Percentiles rank a stretch among this genome's conserved stretches.
Evolutionary conservation across 148 eudicot species (phyloP).

Genomic region (Camellia sinensis): DNA sequence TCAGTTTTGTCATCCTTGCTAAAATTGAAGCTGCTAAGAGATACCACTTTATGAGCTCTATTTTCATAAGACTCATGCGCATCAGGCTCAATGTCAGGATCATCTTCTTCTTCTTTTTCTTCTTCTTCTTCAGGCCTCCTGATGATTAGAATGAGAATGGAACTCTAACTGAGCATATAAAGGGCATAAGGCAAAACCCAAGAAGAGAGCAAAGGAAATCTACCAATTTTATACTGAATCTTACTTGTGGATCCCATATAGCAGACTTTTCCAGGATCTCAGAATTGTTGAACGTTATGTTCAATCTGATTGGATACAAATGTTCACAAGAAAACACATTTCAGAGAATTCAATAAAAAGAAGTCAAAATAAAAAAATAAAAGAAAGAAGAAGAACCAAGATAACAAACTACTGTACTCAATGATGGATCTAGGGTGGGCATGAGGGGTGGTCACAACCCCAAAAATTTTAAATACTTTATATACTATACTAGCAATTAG

Average conservation of each 20-base stretch:
- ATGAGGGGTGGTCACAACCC: too few relatives aligned
- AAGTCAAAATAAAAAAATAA: not conserved
- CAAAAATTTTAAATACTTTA: too few relatives aligned
- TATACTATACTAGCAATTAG: too few relatives aligned
- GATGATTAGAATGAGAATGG: slow-evolving; percentile 5
- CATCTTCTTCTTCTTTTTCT: slow-evolving; percentile 26
- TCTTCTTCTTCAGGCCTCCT: slow-evolving; percentile 41
- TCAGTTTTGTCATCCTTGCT: slow-evolving; percentile 21
- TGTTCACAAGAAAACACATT: not conserved
- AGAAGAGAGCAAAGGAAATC: not conserved
- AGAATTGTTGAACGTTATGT: slow-evolving; percentile 14
- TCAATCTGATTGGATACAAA: slow-evolving; percentile 29
- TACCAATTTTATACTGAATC: not conserved
- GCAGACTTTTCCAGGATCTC: slow-evolving; percentile 32
- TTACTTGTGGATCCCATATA: slow-evolving; percentile 34
- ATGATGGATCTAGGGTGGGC: too few relatives aligned
- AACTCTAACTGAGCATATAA: not conserved
- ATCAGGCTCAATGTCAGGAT: slow-evolving; percentile 18
- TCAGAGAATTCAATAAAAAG: not conserved
- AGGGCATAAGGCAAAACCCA: not conserved
- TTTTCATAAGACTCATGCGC: not conserved
- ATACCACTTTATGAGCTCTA: slow-evolving; percentile 14
- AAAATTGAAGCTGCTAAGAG: slow-evolving; percentile 22
- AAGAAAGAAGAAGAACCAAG: not conserved
- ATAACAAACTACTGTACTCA: not conserved